These are phyloP conservation scores for Ambrosiella xylebori DNA, from an alignment of 2,329 filamentous ascomycete species.

Conservation along the genomic window DNA sequence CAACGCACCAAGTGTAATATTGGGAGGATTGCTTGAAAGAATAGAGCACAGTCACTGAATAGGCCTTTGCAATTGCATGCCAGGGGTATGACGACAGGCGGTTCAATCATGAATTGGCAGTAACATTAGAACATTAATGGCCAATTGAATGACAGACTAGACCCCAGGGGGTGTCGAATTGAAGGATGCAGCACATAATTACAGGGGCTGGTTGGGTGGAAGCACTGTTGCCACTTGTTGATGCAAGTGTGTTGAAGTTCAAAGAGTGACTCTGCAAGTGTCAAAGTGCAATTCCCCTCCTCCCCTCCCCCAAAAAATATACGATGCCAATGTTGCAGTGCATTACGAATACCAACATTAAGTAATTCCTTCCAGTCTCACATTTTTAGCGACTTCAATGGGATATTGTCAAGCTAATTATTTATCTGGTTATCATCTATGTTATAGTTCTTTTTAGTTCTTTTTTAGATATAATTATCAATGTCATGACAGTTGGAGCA, in stretches of 20 bases:
- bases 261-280: not conserved
- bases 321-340: too few species aligned
- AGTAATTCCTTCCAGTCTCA: too few species aligned
- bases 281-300: too few species aligned
- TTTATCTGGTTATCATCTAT: too few species aligned
- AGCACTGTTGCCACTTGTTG: not conserved
- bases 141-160: not conserved
- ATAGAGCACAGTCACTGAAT: not conserved
- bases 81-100: not conserved
- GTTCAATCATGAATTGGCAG: not conserved
- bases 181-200: slow-evolving; percentile 1
- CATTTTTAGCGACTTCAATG: too few species aligned
- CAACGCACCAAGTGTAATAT: not conserved
- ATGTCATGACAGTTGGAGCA: too few species aligned
- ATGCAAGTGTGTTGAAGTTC: not conserved
- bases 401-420: too few species aligned
- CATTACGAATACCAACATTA: too few species aligned
- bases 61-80: not conserved
- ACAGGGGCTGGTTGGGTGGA: not conserved
- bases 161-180: not conserved
- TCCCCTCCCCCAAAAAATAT: too few species aligned
- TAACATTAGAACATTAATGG: not conserved
- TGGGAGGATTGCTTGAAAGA: not conserved
- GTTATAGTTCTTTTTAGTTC: too few species aligned
- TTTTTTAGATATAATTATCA: too few species aligned